Base-by-base conservation (phyloP, 805 yeast genomes). In the Candida andamanensis region DNA sequence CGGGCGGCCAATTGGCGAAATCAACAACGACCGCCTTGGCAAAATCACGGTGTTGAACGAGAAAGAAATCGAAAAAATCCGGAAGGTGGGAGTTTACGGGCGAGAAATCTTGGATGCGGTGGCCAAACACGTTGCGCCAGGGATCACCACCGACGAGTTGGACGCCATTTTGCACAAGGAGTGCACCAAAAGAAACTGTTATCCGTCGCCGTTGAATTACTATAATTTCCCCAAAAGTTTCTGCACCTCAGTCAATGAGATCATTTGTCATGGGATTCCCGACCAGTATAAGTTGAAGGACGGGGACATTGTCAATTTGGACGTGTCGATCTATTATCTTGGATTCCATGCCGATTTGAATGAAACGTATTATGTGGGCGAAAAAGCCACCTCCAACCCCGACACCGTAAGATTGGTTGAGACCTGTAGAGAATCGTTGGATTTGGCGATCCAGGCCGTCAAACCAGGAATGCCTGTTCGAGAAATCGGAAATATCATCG, bases 181-280 rank as follows among this genome's bases (percentile, higher is more conserved):
- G 49, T 83, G 95, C 37, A 67, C 89, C 47, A 85, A 85, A 57
- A 75, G 96, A 57, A 78, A 80, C 43, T 86, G 89, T 3, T 92
- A 92, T 56, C 98, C 98, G 13, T 85, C 96, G 9, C 95, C 98
- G 3, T 67, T 90, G 42, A 92, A 92, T 64, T 92, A 92, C 64
- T 89, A 80, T 64, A 84, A 86, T 59, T 92, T 77, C 64, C 97
- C 97, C 26, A 89, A 87, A 55, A 78, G 92, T 15, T 74, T 85
- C 25, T 92, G 98, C 61, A 86, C 95, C 1, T 86, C 96, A 2
- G 81, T 92, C 26, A 92, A 92, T 59, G 98, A 92, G 66, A 79
- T 87, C 36, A 84, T 92, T 39, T 92, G 98, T 56, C 98, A 92
- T 58, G 98, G 98, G 42, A 84, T 92, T 37, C 98, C 98, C 17